These are phyloP conservation scores for Tuber calosporum DNA, from an alignment of 495 filamentous ascomycete genomes.

Conservation along the genomic window DNA sequence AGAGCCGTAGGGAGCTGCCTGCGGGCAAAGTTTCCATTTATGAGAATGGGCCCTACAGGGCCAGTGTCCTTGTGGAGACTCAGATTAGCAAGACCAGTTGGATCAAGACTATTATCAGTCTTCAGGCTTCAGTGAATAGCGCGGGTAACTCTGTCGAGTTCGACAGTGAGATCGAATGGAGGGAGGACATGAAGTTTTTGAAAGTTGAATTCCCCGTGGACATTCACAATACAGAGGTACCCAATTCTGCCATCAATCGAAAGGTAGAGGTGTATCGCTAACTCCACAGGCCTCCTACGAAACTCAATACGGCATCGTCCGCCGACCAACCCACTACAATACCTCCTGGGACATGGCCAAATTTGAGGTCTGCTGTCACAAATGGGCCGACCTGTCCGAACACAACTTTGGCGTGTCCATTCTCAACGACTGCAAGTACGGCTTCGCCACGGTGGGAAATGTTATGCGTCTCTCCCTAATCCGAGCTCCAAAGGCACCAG, in stretches of 20 bases:
- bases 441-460: slow-evolving; percentile 85
- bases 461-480: slow-evolving; percentile 87
- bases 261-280: not conserved
- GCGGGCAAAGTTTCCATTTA: slow-evolving; percentile 59
- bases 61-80: slow-evolving; percentile 70
- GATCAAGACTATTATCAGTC: slow-evolving; percentile 77
- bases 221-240: slow-evolving; percentile 73
- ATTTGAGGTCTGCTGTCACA: slow-evolving; percentile 97
- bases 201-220: slow-evolving; percentile 98
- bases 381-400: slow-evolving; percentile 94
- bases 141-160: slow-evolving; percentile 70
- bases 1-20: slow-evolving; percentile 68
- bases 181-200: slow-evolving; percentile 91
- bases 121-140: slow-evolving; percentile 58
- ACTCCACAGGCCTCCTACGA: slow-evolving; percentile 63
- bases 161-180: slow-evolving; percentile 79
- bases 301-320: slow-evolving; percentile 83
- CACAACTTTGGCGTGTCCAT: slow-evolving; percentile 86
- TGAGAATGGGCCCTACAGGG: slow-evolving; percentile 67
- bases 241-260: not conserved
- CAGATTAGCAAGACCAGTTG: slow-evolving; percentile 80
- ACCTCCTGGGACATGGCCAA: slow-evolving; percentile 93
- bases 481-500: slow-evolving; percentile 89
- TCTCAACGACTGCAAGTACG: slow-evolving; percentile 94
- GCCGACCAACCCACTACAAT: slow-evolving; percentile 64